Percentiles rank a stretch among this genome's conserved stretches.
Conservation (phyloP, 2,329 filamentous ascomycete species). For the Alternaria angustiovoidea region DNA sequence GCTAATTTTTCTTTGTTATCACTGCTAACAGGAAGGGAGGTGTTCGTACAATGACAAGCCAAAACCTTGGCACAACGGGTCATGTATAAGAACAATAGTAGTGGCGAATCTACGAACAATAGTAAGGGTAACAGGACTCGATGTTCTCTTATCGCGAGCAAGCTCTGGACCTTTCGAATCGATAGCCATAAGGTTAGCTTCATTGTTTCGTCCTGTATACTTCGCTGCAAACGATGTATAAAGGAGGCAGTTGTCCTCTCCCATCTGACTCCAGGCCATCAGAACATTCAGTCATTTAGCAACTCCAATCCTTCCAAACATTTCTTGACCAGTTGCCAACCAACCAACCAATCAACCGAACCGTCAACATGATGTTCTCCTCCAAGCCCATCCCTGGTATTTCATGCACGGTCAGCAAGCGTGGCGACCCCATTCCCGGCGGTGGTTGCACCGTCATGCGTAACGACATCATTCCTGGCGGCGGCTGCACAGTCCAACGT, state of each 20-base stretch:
- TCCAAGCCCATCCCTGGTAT: not conserved
- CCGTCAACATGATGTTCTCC: constrained; percentile 25
- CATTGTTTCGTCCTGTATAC: not conserved
- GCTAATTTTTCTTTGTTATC: not conserved
- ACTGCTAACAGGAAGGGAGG: not conserved
- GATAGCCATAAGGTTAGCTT: not conserved
- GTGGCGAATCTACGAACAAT: not conserved
- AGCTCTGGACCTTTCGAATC: not conserved
- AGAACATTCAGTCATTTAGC: constrained; percentile 28
- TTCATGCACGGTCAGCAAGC: not conserved
- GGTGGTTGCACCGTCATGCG: not conserved
- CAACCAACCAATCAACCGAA: constrained; percentile 8
- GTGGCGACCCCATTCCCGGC: not conserved
- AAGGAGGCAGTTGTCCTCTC: constrained; percentile 6
- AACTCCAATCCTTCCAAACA: constrained; percentile 20
- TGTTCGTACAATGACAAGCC: not conserved
- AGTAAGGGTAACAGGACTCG: not conserved
- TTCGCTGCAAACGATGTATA: constrained; percentile 18
- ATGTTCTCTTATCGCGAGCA: not conserved
- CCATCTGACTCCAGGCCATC: constrained; percentile 12
- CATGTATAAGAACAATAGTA: constrained; percentile 4
- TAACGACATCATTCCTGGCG: not conserved
- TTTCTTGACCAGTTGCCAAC: constrained; percentile 10
- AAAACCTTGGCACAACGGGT: not conserved
- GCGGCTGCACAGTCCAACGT: not conserved